These are phyloP conservation scores for Cryptococcus sp. DNA, from an alignment of 1,284 basidiomycete species.

Conservation along the genomic window DNA sequence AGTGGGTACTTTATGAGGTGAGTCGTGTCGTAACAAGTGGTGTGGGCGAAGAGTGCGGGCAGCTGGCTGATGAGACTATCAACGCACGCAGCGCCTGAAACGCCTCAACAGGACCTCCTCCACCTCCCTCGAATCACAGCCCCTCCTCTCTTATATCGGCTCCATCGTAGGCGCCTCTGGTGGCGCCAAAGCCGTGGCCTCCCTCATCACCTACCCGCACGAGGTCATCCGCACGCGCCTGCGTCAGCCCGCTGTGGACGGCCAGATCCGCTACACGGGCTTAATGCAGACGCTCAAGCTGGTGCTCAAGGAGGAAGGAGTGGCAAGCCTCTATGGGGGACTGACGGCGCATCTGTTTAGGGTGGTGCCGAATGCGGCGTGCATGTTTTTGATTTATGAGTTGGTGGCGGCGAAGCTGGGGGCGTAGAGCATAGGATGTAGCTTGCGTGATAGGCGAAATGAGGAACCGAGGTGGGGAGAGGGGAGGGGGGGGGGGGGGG, in stretches of 20 bases:
- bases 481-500: neutral
- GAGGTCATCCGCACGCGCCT: conserved; percentile 92
- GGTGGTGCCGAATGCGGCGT: conserved; percentile 93
- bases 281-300: conserved; percentile 79
- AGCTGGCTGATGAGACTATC: neutral
- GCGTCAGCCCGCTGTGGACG: conserved; percentile 71
- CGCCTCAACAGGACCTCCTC: conserved; percentile 27
- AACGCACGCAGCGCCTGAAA: conserved; percentile 37
- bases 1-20: conserved; percentile 92
- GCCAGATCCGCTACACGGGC: conserved; percentile 70
- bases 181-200: conserved; percentile 88
- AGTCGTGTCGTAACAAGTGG: conserved; percentile 15
- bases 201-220: conserved; percentile 92
- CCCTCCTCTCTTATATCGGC: conserved; percentile 55
- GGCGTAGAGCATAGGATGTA: conserved; percentile 1
- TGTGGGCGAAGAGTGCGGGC: too few relatives aligned
- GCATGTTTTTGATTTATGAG: conserved; percentile 69
- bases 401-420: conserved; percentile 45
- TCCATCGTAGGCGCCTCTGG: conserved; percentile 89
- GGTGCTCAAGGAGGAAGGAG: conserved; percentile 85
- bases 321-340: conserved; percentile 76
- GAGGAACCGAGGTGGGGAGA: neutral
- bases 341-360: conserved; percentile 92
- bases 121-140: conserved; percentile 57
- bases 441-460: neutral